Conservation (phyloP, 2,329 filamentous ascomycete species). For the Trichoderma lentiforme region DNA sequence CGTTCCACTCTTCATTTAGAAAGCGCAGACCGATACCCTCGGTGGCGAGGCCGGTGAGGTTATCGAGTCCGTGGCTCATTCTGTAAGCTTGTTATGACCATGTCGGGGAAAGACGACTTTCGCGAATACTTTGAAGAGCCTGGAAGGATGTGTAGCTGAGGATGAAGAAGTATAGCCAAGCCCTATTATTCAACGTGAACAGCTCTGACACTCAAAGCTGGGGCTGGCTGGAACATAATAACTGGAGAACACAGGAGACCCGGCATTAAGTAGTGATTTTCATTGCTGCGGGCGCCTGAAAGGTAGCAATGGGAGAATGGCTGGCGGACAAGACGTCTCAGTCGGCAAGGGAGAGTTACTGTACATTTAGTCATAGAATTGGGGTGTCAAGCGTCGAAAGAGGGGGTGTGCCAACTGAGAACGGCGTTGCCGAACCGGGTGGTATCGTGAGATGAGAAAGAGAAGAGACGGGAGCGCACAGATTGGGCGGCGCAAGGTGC, state of each 20-base stretch:
- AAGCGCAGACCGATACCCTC: slow-evolving; percentile 31
- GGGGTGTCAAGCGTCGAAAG: slow-evolving; percentile 1
- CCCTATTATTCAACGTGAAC: neutral
- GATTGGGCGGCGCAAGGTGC: neutral
- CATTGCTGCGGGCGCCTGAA: neutral
- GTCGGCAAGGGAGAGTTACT: slow-evolving; percentile 26
- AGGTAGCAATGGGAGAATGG: slow-evolving; percentile 11
- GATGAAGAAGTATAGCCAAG: neutral
- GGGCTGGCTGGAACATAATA: slow-evolving; percentile 11
- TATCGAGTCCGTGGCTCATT: slow-evolving; percentile 10
- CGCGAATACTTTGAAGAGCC: neutral
- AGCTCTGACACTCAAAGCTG: neutral
- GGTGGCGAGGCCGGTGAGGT: slow-evolving; percentile 15
- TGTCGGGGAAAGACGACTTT: neutral
- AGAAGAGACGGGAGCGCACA: neutral
- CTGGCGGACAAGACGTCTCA: slow-evolving; percentile 25
- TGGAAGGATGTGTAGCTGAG: neutral
- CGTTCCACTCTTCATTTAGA: slow-evolving; percentile 34
- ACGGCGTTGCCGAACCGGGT: neutral
- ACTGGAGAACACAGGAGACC: slow-evolving; percentile 7
- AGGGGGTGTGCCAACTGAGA: slow-evolving; percentile 9
- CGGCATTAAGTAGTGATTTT: slow-evolving; percentile 18
- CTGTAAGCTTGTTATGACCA: neutral
- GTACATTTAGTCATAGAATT: slow-evolving; percentile 23
- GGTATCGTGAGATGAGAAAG: neutral